Conservation (phyloP, 257 asterid genomes). For the Solanum appendiculatum region DNA sequence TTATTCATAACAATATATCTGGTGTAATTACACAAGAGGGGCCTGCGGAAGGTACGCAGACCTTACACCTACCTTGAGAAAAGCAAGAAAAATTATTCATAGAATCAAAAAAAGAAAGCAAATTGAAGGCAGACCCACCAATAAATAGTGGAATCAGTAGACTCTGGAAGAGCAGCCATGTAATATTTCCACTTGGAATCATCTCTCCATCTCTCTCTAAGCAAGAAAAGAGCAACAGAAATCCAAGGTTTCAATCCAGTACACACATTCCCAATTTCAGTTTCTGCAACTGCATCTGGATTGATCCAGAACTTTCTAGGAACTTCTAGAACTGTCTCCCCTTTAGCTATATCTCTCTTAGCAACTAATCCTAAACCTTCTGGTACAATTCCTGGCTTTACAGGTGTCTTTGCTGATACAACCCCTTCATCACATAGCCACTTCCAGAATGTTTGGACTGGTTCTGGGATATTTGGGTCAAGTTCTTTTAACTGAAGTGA, state of each 20-base stretch:
- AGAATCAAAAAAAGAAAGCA: background rate
- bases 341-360: constrained; percentile 43
- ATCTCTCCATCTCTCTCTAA: constrained; percentile 55
- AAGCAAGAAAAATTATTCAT: background rate
- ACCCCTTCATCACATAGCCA: constrained; percentile 84
- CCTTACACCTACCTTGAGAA: background rate
- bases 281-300: constrained; percentile 60
- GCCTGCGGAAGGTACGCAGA: background rate
- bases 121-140: constrained; percentile 58
- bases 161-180: constrained; percentile 56
- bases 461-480: constrained; percentile 47
- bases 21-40: background rate
- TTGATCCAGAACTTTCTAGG: constrained; percentile 85
- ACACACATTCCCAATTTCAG: constrained; percentile 71
- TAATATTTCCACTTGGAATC: constrained; percentile 76
- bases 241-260: constrained; percentile 87
- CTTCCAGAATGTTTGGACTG: constrained; percentile 68
- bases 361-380: constrained; percentile 95
- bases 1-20: background rate
- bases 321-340: constrained; percentile 85
- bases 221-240: constrained; percentile 73
- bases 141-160: constrained; percentile 74
- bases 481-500: constrained; percentile 34
- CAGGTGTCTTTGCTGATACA: constrained; percentile 72
- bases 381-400: constrained; percentile 68